Percentiles rank a stretch among this genome's conserved stretches.
Evolutionary conservation across 179 eudicot species (phyloP).

Genomic region (Carnegiea gigantea): DNA sequence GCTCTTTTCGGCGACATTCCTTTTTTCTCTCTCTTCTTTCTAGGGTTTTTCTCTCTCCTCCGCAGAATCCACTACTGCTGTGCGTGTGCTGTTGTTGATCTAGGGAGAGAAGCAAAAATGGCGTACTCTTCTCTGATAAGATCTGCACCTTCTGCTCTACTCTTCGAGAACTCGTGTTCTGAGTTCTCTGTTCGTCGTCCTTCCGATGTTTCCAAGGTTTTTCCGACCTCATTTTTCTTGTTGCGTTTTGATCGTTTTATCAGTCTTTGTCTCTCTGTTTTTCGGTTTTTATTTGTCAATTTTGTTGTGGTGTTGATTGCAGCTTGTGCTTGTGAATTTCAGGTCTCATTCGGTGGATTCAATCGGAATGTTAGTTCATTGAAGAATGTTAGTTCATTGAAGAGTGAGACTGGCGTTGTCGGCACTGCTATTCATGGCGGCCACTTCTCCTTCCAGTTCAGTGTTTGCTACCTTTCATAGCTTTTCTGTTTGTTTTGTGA

Average conservation of each 20-base stretch:
- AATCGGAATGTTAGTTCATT: slow-evolving; percentile 33
- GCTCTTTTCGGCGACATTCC: background rate
- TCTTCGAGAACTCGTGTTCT: slow-evolving; percentile 19
- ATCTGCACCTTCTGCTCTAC: slow-evolving; percentile 41
- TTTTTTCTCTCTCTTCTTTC: background rate
- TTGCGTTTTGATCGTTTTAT: no score
- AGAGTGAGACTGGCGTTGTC: slow-evolving; percentile 45
- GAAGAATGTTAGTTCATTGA: slow-evolving; percentile 45
- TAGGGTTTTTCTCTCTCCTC: slow-evolving; percentile 22
- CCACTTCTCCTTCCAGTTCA: slow-evolving; percentile 55
- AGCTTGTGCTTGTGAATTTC: slow-evolving; percentile 2
- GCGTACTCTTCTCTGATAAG: slow-evolving; percentile 52
- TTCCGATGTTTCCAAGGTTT: slow-evolving; percentile 40
- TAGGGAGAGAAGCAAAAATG: slow-evolving; percentile 25
- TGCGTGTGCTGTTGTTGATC: background rate
- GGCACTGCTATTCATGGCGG: slow-evolving; percentile 42
- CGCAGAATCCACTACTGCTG: background rate
- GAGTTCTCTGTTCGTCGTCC: slow-evolving; percentile 25
- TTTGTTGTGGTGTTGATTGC: background rate
- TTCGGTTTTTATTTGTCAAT: background rate
- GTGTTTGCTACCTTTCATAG: slow-evolving; percentile 12
- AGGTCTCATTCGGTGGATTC: slow-evolving; percentile 46
- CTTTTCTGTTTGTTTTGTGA: background rate
- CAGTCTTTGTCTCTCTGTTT: slow-evolving; percentile 8
- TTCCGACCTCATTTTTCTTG: no score